Evolutionary conservation across 2,329 filamentous ascomycete species (phyloP), one percentile per base, ranked within the genome.

Genomic region (Beauveria sp.): DNA sequence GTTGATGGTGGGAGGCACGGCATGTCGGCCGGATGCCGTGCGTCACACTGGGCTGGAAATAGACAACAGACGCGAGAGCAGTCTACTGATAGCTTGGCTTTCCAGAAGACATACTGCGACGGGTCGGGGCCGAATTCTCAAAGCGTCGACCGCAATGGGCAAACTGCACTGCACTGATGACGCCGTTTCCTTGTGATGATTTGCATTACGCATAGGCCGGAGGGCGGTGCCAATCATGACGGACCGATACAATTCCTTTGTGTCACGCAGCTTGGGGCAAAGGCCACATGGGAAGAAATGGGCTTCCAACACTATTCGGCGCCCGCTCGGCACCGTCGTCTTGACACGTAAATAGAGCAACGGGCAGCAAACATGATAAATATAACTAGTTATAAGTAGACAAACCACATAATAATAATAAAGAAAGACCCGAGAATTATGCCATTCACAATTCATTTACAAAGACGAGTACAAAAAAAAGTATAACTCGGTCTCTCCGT

Each of bases 401-500:
- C 31, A 31, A 31, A 31, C 8, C 31, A 31, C 3, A 34, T 34
- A 12, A 8, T 10, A 26, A 24, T 22, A 28, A 52, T 38, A 16
- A 5, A 52, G 10, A 20, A 50, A 18, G 49, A 38, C 49, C 49
- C 5, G n/a, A 20, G 18, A 24, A 18, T 26, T 38, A 20, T 52
- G 48, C 22, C 42, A 50, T 59, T 43, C 22, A 59, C 10, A 40
- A 38, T 14, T 38, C 10, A 38, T 38, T 38, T 38, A 38, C 34
- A 38, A 34, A 34, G 34, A 38, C 34, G 5, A 38, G 34, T 38
- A 38, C 4, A 38, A 34, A 16, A 42, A 22, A 49, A 49, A 20
- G 28, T 18, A 51, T 50, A 51, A 51, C 34, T 59, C 46, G 55
- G 55, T 28, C 42, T 59, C 34, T 42, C 53, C 53, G 52, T 42